These are phyloP conservation scores for Penicillium odoratum DNA, from an alignment of 495 filamentous ascomycete species.

Conservation along the genomic window DNA sequence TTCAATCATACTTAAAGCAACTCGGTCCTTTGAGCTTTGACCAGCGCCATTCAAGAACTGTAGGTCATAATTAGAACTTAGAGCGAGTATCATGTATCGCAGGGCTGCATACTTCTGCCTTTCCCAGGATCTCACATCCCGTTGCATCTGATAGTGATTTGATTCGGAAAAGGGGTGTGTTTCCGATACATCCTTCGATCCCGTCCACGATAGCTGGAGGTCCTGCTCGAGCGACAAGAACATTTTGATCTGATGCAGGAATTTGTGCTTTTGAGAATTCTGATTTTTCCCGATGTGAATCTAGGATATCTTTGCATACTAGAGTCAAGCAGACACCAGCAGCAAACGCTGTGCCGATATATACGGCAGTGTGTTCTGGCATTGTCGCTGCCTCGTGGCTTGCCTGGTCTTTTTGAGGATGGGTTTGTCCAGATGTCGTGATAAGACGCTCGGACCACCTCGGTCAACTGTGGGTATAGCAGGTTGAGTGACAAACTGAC, in stretches of 20 bases:
- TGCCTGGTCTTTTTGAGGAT: neutral
- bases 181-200: slow-evolving; percentile 90
- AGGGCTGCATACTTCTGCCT: slow-evolving; percentile 67
- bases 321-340: slow-evolving; percentile 72
- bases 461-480: neutral
- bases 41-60: slow-evolving; percentile 92
- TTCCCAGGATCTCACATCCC: slow-evolving; percentile 87
- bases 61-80: slow-evolving; percentile 3
- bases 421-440: slow-evolving; percentile 6
- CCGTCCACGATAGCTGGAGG: slow-evolving; percentile 59
- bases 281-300: slow-evolving; percentile 50
- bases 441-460: slow-evolving; percentile 16
- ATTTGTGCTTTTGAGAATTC: neutral
- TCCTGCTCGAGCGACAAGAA: slow-evolving; percentile 31
- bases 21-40: slow-evolving; percentile 91
- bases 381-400: slow-evolving; percentile 9
- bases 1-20: slow-evolving; percentile 85
- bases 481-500: neutral
- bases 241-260: slow-evolving; percentile 10
- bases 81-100: neutral
- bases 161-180: slow-evolving; percentile 87
- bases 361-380: slow-evolving; percentile 38
- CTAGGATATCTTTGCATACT: slow-evolving; percentile 68
- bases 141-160: slow-evolving; percentile 88
- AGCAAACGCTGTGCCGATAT: slow-evolving; percentile 67